Base-by-base conservation (phyloP, 108 stramenopile genomes). In the Fistulifera pelliculosa region DNA sequence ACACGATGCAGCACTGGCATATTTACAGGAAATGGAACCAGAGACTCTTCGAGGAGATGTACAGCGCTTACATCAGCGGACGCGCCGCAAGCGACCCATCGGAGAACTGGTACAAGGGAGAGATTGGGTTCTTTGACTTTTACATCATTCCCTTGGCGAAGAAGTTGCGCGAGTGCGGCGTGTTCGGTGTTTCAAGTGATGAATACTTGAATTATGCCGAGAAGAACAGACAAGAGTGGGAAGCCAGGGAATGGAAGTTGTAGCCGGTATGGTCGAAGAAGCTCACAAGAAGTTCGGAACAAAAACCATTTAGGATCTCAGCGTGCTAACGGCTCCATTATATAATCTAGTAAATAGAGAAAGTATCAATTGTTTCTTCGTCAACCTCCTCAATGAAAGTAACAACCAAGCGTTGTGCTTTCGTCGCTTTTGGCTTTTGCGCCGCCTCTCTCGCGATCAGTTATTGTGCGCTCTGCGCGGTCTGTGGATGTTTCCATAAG, bases 121-220 rank as follows among this genome's bases (percentile, higher is more conserved):
- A 79, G 63, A 50, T 79, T 28, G 61, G 56, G 17, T 79, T 79
- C 64, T 75, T 63, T 54, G 69, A 75, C 45, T n/a, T 52, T 41
- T 79, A 79, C 47, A 51, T 79, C 18, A 67, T 79, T 43, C n/a
- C 78, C 78, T 13, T 79, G 24, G 71, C 78, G 22, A 70, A 65
- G 49, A 79, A 74, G 47, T 56, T 79, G 68, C 38, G 68, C 11
- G 59, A 66, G 18, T 71, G 70, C 28, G 71, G 74, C 12, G 68
- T 71, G 17, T 79, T 79, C 56, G 74, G 74, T 13, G 73, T 69
- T 14, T 53, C 54, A 10, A 62, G 73, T 39, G 70, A 68, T 14
- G 66, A 62, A 47, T 79, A 65, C 60, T 25, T 68, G 22, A 65
- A 73, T 17, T 73, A 77, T 54, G 71, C 71, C 16, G 15, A 49